Base-by-base conservation (phyloP, 2,329 filamentous ascomycete genomes). In the Fusarium sacchari region DNA sequence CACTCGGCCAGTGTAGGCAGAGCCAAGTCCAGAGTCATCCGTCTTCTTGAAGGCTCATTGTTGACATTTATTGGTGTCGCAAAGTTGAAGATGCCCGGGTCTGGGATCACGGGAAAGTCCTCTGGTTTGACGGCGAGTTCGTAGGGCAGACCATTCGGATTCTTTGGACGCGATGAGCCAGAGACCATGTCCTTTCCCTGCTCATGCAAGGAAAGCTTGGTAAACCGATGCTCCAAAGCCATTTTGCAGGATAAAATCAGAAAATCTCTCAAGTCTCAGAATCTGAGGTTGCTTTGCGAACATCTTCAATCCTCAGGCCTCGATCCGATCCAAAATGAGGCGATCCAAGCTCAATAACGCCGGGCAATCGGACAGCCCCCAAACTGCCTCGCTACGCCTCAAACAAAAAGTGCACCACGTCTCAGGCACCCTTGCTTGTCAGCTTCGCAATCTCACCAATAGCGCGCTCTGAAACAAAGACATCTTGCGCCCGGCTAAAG, bases 171-270 rank as follows among this genome's bases (percentile, higher is more conserved):
- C 2, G 20, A 24, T 32, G 46, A n/a, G 0, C 53, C 37, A n/a
- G 32, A 24, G 11, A 72, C 46, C 53, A 67, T 67, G 2, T 67
- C 67, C 4, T 66, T 71, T 2, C 43, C 67, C 43, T 43, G 39
- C 37, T 72, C 36, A 26, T 72, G 67, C 2, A 72, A 58, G n/a
- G 53, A 63, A 14, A 55, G 20, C 30, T 67, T 72, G 1, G 46
- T 71, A 5, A 47, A 13, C 9, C 34, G 40, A 22, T 66, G 40
- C 20, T 72, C 69, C 4, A 71, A 22, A 22, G 69, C 43, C 69
- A 72, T 71, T 1, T 64, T 11, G 17, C 14, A 28, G 11, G 1
- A 24, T 9, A 1, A 28, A 55, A 1, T 11, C 2, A 8, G n/a
- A 15, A 36, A 15, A 4, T 17, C 6, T 26, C 6, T 15, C 8